Percentiles rank a stretch among this genome's conserved stretches.
Evolutionary conservation across 192 early-diverging fungal genomes (phyloP).

Genomic region (Cladochytrium replicatum): DNA sequence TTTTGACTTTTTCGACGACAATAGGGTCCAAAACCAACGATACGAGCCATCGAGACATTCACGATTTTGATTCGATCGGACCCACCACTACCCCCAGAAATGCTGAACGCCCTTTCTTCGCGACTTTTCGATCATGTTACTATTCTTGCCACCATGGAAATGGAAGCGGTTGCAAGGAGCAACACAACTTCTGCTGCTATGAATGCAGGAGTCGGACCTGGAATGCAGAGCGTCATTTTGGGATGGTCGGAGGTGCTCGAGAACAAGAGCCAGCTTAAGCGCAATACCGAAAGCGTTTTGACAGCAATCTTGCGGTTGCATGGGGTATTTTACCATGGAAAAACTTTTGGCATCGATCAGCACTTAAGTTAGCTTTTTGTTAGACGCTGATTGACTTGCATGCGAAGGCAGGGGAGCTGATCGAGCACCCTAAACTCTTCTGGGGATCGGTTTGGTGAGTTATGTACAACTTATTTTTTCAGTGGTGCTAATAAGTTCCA

Average conservation of each 20-base stretch:
- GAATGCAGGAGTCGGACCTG: too few species aligned
- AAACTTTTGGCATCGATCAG: too few species aligned
- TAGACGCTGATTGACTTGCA: slow-evolving; percentile 15
- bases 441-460: slow-evolving; percentile 26
- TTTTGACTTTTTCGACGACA: slow-evolving; percentile 1
- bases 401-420: slow-evolving; percentile 5
- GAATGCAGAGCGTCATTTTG: not conserved
- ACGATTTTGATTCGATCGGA: slow-evolving; percentile 14
- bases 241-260: slow-evolving; percentile 9
- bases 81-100: slow-evolving; percentile 10
- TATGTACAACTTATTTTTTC: slow-evolving; percentile 1
- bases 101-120: slow-evolving; percentile 12
- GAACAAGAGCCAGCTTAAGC: slow-evolving; percentile 3
- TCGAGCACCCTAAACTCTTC: slow-evolving; percentile 19
- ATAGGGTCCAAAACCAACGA: slow-evolving; percentile 16
- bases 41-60: slow-evolving; percentile 19
- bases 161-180: too few species aligned
- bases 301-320: slow-evolving; percentile 16
- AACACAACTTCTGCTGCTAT: not conserved
- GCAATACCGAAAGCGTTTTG: slow-evolving; percentile 10
- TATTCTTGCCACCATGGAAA: slow-evolving; percentile 11
- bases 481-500: not conserved
- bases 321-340: too few species aligned
- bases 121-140: slow-evolving; percentile 26
- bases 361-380: too few species aligned